phyloP scores from a whole-genome alignment of 2,329 filamentous ascomycete genomes.

The Lecanicillium sp. region DNA sequence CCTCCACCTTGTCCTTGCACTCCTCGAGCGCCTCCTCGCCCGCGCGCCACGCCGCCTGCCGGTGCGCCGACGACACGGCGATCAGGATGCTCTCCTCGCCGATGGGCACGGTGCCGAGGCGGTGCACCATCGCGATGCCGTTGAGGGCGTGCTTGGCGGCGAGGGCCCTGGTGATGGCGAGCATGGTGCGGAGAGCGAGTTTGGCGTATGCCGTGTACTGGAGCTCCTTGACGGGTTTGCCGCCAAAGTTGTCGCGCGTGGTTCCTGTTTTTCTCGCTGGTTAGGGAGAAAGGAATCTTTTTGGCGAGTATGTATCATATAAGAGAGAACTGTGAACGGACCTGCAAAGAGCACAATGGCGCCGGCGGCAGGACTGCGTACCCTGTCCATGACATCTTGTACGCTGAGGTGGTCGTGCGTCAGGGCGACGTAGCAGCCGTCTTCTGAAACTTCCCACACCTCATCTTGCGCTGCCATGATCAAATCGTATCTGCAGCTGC shows the following conservation, averaged over 20 bases:
- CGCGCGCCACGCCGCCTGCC: slow-evolving; percentile 77
- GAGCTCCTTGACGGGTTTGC: slow-evolving; percentile 66
- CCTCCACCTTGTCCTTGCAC: slow-evolving; percentile 82
- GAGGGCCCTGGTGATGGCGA: slow-evolving; percentile 55
- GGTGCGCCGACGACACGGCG: slow-evolving; percentile 75
- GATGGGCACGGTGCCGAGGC: slow-evolving; percentile 78
- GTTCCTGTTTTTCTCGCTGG: slow-evolving; percentile 47
- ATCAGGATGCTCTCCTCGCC: slow-evolving; percentile 93
- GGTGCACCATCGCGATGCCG: slow-evolving; percentile 74
- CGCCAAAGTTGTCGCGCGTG: slow-evolving; percentile 68
- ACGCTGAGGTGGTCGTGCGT: slow-evolving; percentile 57
- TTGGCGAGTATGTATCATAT: no score
- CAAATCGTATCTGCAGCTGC: no score
- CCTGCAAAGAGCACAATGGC: slow-evolving; percentile 74
- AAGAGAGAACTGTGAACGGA: slow-evolving; percentile 28
- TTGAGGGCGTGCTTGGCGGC: slow-evolving; percentile 57
- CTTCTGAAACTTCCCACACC: slow-evolving; percentile 38
- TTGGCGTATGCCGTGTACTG: slow-evolving; percentile 70
- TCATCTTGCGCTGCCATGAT: slow-evolving; percentile 16
- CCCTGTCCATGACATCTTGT: slow-evolving; percentile 53
- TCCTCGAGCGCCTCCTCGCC: slow-evolving; percentile 85
- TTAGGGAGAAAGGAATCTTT: neutral
- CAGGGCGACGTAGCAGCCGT: slow-evolving; percentile 60
- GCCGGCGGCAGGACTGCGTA: slow-evolving; percentile 67
- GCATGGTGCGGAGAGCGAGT: slow-evolving; percentile 63